phyloP scores from a whole-genome alignment of 2,329 filamentous ascomycete genomes.

The Colletotrichum musae region DNA sequence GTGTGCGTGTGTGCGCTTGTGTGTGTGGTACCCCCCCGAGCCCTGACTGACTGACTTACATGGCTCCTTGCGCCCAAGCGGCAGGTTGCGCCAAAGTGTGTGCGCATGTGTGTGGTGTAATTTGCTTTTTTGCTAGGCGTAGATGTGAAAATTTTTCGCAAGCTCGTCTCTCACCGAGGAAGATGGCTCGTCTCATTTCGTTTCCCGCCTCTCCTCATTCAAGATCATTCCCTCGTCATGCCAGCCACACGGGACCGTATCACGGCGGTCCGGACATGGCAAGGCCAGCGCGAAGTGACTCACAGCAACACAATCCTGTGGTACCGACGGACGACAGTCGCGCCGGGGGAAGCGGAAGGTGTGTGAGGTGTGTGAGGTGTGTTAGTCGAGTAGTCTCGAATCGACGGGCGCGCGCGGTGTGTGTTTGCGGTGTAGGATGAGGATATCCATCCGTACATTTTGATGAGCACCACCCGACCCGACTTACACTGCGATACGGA shows the following conservation, averaged over 20 bases:
- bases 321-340: not conserved
- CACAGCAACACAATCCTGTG: conserved; percentile 8
- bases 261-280: conserved; percentile 11
- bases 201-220: conserved; percentile 25
- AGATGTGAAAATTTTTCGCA: conserved; percentile 38
- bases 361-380: not conserved
- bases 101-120: conserved; percentile 18
- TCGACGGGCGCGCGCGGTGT: conserved; percentile 6
- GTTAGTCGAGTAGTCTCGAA: too few relatives aligned
- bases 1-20: not conserved
- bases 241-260: conserved; percentile 26
- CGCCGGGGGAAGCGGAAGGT: conserved; percentile 1
- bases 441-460: not conserved
- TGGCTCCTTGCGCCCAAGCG: conserved; percentile 33
- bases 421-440: conserved; percentile 20
- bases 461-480: conserved; percentile 12
- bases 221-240: conserved; percentile 32
- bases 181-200: conserved; percentile 31
- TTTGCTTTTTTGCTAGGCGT: conserved; percentile 37
- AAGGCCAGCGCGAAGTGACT: conserved; percentile 36
- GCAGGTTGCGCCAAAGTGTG: conserved; percentile 29
- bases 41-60: conserved; percentile 1
- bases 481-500: not conserved
- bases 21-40: not conserved
- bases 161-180: conserved; percentile 35